Conservation (phyloP, 148 eudicot genomes). For the Polygonum aviculare region DNA sequence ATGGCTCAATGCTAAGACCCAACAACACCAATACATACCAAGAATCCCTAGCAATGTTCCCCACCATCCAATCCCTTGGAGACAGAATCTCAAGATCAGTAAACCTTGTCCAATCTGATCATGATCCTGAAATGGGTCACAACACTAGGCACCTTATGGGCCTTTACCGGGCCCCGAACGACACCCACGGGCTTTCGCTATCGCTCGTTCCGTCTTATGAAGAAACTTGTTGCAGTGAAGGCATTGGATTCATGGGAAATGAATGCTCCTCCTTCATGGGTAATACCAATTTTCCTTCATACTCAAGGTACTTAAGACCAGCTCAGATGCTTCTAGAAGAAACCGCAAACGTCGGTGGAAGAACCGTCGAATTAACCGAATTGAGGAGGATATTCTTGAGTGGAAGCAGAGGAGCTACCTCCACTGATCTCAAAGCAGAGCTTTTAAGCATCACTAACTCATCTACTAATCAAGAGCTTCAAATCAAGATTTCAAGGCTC, state of each 20-base stretch:
- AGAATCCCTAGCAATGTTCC: constrained; percentile 21
- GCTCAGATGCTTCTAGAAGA: constrained; percentile 75
- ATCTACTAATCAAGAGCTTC: constrained; percentile 37
- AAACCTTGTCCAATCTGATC: constrained; percentile 30
- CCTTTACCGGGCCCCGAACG: background rate
- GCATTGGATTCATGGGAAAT: constrained; percentile 5
- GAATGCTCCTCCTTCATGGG: constrained; percentile 34
- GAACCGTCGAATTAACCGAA: constrained; percentile 31
- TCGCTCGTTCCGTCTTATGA: constrained; percentile 16
- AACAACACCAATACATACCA: constrained; percentile 18
- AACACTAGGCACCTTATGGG: constrained; percentile 22
- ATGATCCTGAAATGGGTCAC: constrained; percentile 35
- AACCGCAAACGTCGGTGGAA: constrained; percentile 43
- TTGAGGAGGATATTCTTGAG: constrained; percentile 43
- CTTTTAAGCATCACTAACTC: constrained; percentile 18
- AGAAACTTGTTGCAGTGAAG: constrained; percentile 3
- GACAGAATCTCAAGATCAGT: constrained; percentile 50
- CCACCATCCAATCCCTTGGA: constrained; percentile 37
- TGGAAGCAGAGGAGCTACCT: constrained; percentile 32
- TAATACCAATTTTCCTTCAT: constrained; percentile 19
- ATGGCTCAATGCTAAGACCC: constrained; percentile 22
- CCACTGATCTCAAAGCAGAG: constrained; percentile 52
- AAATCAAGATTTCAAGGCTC: constrained; percentile 60
- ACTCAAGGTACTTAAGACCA: constrained; percentile 59
- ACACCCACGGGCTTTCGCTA: constrained; percentile 1